Evolutionary conservation across 257 asterid genomes (phyloP).

Genomic region (Salvia rosmarinus): DNA sequence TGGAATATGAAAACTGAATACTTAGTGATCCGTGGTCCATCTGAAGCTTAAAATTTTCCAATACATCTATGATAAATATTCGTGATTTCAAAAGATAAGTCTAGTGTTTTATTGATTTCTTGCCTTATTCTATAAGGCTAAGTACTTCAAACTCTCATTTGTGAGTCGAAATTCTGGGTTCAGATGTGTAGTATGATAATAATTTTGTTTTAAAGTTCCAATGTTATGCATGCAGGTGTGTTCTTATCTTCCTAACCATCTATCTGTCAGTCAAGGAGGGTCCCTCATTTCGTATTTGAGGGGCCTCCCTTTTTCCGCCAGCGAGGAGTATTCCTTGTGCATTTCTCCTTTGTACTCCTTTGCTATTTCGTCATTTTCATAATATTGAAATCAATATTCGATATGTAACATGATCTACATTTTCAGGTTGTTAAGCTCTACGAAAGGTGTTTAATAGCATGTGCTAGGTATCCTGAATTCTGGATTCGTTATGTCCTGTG

Average conservation of each 20-base stretch:
- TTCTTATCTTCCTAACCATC: conserved; percentile 98
- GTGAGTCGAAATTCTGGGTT: conserved; percentile 96
- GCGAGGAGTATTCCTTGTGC: conserved; percentile 78
- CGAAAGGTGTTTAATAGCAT: conserved; percentile 94
- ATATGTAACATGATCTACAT: conserved; percentile 37
- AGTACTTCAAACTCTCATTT: conserved; percentile 95
- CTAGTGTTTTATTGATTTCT: too few species aligned
- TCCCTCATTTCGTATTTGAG: conserved; percentile 78
- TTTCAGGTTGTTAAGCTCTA: conserved; percentile 92
- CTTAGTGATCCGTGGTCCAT: neutral
- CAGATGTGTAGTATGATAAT: conserved; percentile 63
- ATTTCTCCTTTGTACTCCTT: conserved; percentile 51
- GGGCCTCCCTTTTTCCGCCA: conserved; percentile 90
- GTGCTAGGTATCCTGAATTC: conserved; percentile 96
- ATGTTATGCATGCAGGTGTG: conserved; percentile 99
- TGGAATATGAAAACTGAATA: neutral
- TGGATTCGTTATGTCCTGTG: conserved; percentile 87
- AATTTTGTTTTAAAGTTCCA: conserved; percentile 71
- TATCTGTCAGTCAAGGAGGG: conserved; percentile 91
- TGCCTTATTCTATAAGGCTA: conserved; percentile 74
- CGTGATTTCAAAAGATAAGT: neutral
- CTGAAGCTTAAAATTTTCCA: too few species aligned
- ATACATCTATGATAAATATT: neutral
- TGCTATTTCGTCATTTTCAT: conserved; percentile 33
- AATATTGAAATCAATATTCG: conserved; percentile 28